Base-by-base conservation (phyloP, 257 asterid species). In the Ilex asprella region DNA sequence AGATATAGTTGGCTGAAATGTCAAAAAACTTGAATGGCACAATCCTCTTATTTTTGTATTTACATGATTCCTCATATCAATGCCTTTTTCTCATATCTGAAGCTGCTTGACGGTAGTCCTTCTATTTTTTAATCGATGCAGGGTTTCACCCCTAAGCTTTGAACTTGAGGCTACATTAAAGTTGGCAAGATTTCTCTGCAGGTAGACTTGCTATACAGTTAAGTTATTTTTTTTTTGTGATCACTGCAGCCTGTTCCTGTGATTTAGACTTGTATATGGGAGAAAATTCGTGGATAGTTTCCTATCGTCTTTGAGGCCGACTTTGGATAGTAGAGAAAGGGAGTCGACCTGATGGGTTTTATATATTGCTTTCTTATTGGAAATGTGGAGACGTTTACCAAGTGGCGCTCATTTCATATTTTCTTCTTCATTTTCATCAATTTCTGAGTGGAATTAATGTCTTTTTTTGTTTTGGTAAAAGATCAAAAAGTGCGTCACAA, bases 71-170 rank as follows among this genome's bases (percentile, higher is more conserved):
- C 21, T 27, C 12, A n/a, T 46, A 30, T 35, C 59, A n/a, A 57
- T 59, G 15, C 5, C 69, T 50, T 58, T 31, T 55, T 30, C 61
- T 52, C 16, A 15, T 49, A 49, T 49, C 6, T 49, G 54, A 7
- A 49, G 16, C 54, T 49, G 14, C 54, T 49, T 12, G 10, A 49
- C 14, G 5, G 13, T 44, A 7, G 13, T 44, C 50, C 13, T 49
- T 49, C 14, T 15, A 32, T 9, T 66, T 21, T 27, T 29, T 64
- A 14, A 6, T 16, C 55, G 15, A 16, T 70, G 71, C 85, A 92
- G 99, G 86, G 97, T 92, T 73, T 92, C 99, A 59, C 99, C 99
- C 66, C 70, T 92, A 67, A 92, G 97, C 78, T 92, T 92, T 71
- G 99, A 89, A 83, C 99, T 92, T 31, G 99, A 92, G 75, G 97